Base-by-base conservation (phyloP, 768 basidiomycete genomes). In the Suillus subaureus region DNA sequence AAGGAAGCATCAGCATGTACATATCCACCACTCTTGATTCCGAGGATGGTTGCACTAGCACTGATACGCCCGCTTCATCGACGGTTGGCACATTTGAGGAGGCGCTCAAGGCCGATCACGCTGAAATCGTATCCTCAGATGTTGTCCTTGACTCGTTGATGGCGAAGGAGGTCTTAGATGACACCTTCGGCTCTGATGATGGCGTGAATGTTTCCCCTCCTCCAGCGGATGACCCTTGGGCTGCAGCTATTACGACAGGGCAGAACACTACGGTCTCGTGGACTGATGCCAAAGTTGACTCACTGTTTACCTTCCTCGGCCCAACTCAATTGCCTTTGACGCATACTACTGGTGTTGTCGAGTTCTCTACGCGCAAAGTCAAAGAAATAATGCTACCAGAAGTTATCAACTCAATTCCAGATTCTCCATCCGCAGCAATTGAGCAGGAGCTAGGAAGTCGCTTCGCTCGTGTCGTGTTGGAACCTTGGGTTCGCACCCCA, bases 311-410 rank as follows among this genome's bases (percentile, higher is more conserved):
- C 35, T 61, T 86, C 43, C 73, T 91, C 4, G 91, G 89, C 0
- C 85, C 86, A 5, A 85, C 83, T 13, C 72, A 76, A 11, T 74
- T 92, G 45, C 86, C 90, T 1, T 67, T 84, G 63, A 87, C 87
- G 5, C 89, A 90, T 73, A 80, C 78, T 3, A 78, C 87, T 2
- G 89, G 88, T 15, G 74, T 90, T 61, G 85, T 89, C 62, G 91
- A 93, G 73, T 79, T 78, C 45, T 88, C 88, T 4, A 83, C 88
- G 60, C 81, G 91, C 35, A 80, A 81, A 52, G 81, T 93, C 73
- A 82, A 82, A 58, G 71, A 80, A 2, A 74, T 89, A 63, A 68
- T 78, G 6, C 68, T 77, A 2, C 84, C 84, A 1, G 74, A 73
- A 31, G 31, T 69, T 65, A 63, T 35, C 45, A n/a, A n/a, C 4